Percentiles rank a stretch among this genome's conserved stretches.
Conservation (phyloP, 805 yeast species). For the Candida alai region DNA sequence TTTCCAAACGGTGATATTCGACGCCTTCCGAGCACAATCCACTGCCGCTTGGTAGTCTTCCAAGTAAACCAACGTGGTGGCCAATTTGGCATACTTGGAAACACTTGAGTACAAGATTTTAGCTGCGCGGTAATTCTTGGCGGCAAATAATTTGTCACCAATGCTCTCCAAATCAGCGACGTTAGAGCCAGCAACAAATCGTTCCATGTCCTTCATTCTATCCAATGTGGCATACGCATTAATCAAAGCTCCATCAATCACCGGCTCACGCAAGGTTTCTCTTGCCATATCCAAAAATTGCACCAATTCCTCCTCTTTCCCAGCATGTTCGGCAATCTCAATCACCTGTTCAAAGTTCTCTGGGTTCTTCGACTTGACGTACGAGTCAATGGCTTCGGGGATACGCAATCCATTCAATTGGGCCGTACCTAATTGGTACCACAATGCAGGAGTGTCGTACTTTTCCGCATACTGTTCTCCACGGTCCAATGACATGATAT, state of each 20-base stretch:
- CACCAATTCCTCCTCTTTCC: slow-evolving; percentile 90
- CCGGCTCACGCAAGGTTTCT: slow-evolving; percentile 83
- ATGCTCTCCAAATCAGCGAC: slow-evolving; percentile 89
- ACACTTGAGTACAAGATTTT: slow-evolving; percentile 80
- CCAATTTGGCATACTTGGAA: slow-evolving; percentile 92
- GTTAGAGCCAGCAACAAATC: slow-evolving; percentile 77
- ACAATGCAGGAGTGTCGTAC: slow-evolving; percentile 76
- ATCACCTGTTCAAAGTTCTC: slow-evolving; percentile 86
- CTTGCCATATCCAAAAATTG: slow-evolving; percentile 90
- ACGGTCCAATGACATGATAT: slow-evolving; percentile 89
- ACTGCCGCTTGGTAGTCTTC: slow-evolving; percentile 95
- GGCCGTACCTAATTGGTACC: slow-evolving; percentile 95
- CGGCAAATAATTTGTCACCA: slow-evolving; percentile 86
- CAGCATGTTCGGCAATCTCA: slow-evolving; percentile 91
- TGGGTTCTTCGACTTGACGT: slow-evolving; percentile 89
- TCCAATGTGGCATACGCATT: slow-evolving; percentile 80
- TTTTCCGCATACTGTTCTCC: slow-evolving; percentile 92
- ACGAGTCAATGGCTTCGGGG: slow-evolving; percentile 87
- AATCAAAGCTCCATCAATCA: slow-evolving; percentile 88
- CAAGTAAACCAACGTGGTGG: slow-evolving; percentile 91
- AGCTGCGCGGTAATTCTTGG: slow-evolving; percentile 86
- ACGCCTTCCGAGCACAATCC: slow-evolving; percentile 97
- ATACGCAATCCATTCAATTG: slow-evolving; percentile 91
- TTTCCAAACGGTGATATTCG: slow-evolving; percentile 92
- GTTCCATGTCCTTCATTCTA: slow-evolving; percentile 76